Conservation (phyloP, 345 rosid species). For the Streptanthus diversifolius region DNA sequence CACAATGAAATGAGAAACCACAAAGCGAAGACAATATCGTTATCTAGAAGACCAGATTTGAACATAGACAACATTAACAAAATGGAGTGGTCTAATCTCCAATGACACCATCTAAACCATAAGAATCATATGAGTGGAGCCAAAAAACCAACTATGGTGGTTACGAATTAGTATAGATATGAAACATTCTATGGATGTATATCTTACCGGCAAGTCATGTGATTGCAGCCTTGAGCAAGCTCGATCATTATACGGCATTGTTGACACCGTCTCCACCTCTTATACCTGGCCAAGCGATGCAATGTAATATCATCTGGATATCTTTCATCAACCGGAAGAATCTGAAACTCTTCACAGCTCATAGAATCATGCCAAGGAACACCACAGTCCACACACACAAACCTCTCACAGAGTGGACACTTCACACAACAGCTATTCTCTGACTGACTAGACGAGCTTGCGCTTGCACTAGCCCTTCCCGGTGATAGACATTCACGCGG, state of each 20-base stretch:
- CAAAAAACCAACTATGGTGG: neutral
- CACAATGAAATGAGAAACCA: neutral
- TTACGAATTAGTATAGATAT: neutral
- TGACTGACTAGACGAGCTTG: conserved; percentile 70
- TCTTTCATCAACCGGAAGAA: conserved; percentile 79
- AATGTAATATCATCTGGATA: conserved; percentile 75
- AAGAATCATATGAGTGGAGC: neutral
- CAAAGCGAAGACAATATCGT: neutral
- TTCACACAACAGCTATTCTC: conserved; percentile 63
- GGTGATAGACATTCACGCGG: conserved; percentile 61
- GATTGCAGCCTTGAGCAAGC: conserved; percentile 90
- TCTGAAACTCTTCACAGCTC: conserved; percentile 87
- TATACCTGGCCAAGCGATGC: conserved; percentile 77
- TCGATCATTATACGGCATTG: conserved; percentile 91
- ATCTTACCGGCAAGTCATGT: conserved; percentile 89
- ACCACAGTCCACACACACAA: conserved; percentile 77
- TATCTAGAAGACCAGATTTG: neutral
- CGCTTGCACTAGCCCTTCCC: conserved; percentile 48
- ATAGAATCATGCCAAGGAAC: conserved; percentile 93
- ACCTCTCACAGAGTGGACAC: conserved; percentile 87
- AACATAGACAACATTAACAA: neutral
- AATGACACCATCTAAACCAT: neutral
- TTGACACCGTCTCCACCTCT: conserved; percentile 92
- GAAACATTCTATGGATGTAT: neutral
- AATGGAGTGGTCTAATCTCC: neutral